Evolutionary conservation across 192 early-diverging fungal species (phyloP), one percentile per base, ranked within the genome.

Genomic region (Coemansia asiatica): DNA sequence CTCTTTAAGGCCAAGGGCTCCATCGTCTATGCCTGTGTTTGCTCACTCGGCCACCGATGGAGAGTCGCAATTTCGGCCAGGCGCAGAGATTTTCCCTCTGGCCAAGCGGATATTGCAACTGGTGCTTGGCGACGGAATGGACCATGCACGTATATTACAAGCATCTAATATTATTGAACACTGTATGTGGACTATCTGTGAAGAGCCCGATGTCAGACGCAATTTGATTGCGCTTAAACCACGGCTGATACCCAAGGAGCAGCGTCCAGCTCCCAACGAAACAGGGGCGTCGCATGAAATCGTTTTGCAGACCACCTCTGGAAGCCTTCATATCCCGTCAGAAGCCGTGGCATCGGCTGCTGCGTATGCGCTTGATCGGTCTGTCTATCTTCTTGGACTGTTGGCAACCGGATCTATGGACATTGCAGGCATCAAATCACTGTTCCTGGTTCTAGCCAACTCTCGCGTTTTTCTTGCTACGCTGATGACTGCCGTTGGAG

Each of bases 191-290:
- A 35, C 33, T 6, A 49, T 75, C n/a, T 57, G 61, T 56, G 73
- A 75, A 26, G 69, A 81, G 60, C 78, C 78, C 0, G 78, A 81
- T 38, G 58, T 75, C 29, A 58, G 72, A 10, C 69, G 73, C 19
- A 68, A 66, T 35, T 49, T 71, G 31, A 81, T 81, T 40, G 72
- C 78, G 19, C 66, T 72, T 22, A 75, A 72, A 57, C 78, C 78
- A 19, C 73, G 69, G 23, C 57, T 75, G 40, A 75, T 75, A 15
- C 69, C 66, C 35, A 81, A 81, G 63, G 69, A 71, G 21, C 72
- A 75, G 48, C 72, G 78, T 1, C 69, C 73, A 16, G 55, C 61
- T 21, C 66, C 66, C 21, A 49, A 58, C 2, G 56, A 49, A 0
- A 58, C 47, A 0, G 54, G 51, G 16, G 38, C 56, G 2, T 63